These are phyloP conservation scores for Lachnellula arida DNA, from an alignment of 2,329 filamentous ascomycete genomes.

Conservation along the genomic window DNA sequence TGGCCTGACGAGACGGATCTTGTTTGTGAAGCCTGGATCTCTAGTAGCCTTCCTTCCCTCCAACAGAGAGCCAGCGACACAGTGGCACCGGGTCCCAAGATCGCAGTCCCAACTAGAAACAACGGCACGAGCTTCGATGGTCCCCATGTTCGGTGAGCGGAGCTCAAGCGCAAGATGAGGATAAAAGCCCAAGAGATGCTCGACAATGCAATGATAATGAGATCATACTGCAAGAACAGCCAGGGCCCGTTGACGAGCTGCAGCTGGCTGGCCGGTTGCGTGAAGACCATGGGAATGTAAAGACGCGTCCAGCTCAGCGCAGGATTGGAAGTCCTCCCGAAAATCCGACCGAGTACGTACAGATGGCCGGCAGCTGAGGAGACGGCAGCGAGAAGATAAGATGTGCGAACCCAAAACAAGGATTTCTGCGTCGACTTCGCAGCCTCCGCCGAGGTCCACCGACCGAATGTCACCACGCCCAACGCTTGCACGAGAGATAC, in stretches of 20 bases:
- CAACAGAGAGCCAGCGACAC: background rate
- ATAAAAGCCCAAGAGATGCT: slow-evolving; percentile 25
- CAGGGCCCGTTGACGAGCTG: slow-evolving; percentile 12
- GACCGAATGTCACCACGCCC: no score
- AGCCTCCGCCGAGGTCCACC: no score
- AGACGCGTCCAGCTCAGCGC: background rate
- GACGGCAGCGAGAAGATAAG: background rate
- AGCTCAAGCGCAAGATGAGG: no score
- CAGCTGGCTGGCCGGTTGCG: background rate
- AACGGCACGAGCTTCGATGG: no score
- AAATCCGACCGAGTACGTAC: background rate
- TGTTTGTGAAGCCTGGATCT: no score
- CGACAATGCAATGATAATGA: slow-evolving; percentile 25
- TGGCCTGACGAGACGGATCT: no score
- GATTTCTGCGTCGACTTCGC: no score
- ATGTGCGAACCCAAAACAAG: slow-evolving; percentile 7
- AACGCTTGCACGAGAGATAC: slow-evolving; percentile 12
- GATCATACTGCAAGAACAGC: slow-evolving; percentile 29
- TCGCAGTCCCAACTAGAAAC: background rate
- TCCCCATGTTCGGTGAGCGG: no score
- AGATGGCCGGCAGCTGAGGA: background rate
- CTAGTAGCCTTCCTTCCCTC: no score
- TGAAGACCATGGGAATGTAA: background rate
- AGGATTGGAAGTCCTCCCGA: background rate
- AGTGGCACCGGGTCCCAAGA: background rate